Base-by-base conservation (phyloP, 106 monocot species). In the Dendrobium officinale region DNA sequence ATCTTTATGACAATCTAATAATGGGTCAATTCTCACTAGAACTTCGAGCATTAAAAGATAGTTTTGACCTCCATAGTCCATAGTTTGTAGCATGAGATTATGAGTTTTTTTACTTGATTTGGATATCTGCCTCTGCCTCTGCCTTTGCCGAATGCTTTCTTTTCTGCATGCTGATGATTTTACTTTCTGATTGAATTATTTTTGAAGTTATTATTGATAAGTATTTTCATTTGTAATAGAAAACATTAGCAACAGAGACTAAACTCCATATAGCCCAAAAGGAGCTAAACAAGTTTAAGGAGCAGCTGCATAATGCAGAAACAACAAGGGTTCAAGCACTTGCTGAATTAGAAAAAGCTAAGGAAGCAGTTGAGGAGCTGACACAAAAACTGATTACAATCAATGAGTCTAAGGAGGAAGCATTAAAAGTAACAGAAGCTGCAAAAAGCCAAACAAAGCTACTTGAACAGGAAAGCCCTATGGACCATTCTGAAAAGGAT, bases 201-300 rank as follows among this genome's bases (percentile, higher is more conserved):
- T 51, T 51, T 13, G 2, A 64, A 64, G 6, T 64, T 26, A 64
- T 64, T 22, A 26, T 33, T 70, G 15, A 70, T 20, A 42, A 44
- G 18, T 49, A 47, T 20, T 54, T 51, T 55, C 6, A 16, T 58
- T 75, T 81, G 64, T 54, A 54, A 55, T 79, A 89, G 81, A 79
- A 81, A 83, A 72, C 84, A 56, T 83, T 87, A 49, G 90, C 83
- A 33, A 90, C 83, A 73, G 90, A 90, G 79, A 85, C 85, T 16
- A 82, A 90, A 81, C 87, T 90, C 33, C 90, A 90, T 80, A 79
- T 90, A 72, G 87, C 87, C 75, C 87, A 87, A 80, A 87, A 85
- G 64, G 87, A 90, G 79, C 81, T 90, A 56, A 87, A 83, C 67
- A 90, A 87, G 81, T 82, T 81, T 77, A 90, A 80, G 82, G 90